A percentile compares a stretch with the other conserved stretches of the same genome.
These are phyloP conservation scores for Pseudopithomyces maydicus DNA, from an alignment of 2,329 filamentous ascomycete species.

Conservation along the genomic window DNA sequence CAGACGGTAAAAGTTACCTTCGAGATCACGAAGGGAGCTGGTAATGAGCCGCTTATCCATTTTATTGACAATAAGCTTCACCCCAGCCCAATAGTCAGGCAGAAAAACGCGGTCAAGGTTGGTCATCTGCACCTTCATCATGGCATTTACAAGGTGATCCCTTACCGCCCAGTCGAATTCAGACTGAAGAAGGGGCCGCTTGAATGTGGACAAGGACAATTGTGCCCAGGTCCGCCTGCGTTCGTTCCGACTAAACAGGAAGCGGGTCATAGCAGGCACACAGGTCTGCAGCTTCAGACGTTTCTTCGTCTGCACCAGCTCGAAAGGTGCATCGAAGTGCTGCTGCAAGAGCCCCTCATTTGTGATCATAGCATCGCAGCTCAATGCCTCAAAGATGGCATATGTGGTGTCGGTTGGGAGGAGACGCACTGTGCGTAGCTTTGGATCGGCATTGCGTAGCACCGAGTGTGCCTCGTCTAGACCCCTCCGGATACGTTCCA, in stretches of 20 bases:
- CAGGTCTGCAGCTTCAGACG: slow-evolving; percentile 76
- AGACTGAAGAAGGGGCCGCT: slow-evolving; percentile 66
- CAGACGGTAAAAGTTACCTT: slow-evolving; percentile 68
- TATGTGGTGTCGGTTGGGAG: slow-evolving; percentile 69
- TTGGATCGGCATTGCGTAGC: slow-evolving; percentile 52
- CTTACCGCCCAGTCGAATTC: slow-evolving; percentile 90
- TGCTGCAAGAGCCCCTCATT: slow-evolving; percentile 58
- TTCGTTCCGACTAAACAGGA: slow-evolving; percentile 77
- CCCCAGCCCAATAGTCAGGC: slow-evolving; percentile 78
- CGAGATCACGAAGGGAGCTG: slow-evolving; percentile 77
- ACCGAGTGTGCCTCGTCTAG: slow-evolving; percentile 48
- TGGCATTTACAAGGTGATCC: slow-evolving; percentile 70
- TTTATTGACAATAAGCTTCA: slow-evolving; percentile 73
- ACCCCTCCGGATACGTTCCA: slow-evolving; percentile 50
- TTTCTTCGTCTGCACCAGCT: slow-evolving; percentile 76
- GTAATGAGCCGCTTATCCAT: slow-evolving; percentile 76
- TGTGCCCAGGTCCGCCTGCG: slow-evolving; percentile 70
- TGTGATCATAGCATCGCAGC: slow-evolving; percentile 77
- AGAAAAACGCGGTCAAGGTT: slow-evolving; percentile 61
- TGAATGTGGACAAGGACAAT: slow-evolving; percentile 69
- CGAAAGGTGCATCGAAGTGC: slow-evolving; percentile 83
- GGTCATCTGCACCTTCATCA: slow-evolving; percentile 65
- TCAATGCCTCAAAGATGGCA: slow-evolving; percentile 85
- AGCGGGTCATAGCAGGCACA: slow-evolving; percentile 81
- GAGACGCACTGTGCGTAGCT: slow-evolving; percentile 56